These are phyloP conservation scores for Haplosporangium sp. DNA, from an alignment of 371 early-diverging fungal genomes.

Conservation along the genomic window DNA sequence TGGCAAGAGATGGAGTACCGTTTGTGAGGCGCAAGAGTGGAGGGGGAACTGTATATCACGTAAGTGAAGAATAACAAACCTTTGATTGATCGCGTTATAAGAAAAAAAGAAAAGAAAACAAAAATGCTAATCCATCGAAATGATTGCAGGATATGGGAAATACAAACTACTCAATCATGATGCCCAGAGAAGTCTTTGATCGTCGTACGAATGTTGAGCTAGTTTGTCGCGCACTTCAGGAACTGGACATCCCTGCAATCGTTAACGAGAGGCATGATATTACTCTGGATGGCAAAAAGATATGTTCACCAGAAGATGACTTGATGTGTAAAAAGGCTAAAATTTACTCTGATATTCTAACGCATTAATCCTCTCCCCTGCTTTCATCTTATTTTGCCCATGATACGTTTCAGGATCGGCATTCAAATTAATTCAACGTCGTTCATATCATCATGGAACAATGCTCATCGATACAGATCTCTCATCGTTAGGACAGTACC, in stretches of 20 bases:
- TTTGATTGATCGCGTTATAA: constrained; percentile 15
- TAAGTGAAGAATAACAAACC: constrained; percentile 52
- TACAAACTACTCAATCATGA: constrained; percentile 91
- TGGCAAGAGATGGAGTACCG: constrained; percentile 77
- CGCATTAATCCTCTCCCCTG: not conserved
- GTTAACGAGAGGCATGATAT: constrained; percentile 94
- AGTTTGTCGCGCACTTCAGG: constrained; percentile 80
- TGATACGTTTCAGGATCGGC: constrained; percentile 91
- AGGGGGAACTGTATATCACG: constrained; percentile 98
- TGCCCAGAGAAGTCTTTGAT: constrained; percentile 90
- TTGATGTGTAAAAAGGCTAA: not conserved
- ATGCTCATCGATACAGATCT: constrained; percentile 95
- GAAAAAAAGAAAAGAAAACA: not conserved
- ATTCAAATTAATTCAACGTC: constrained; percentile 84
- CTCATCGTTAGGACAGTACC: constrained; percentile 62
- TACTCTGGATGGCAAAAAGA: constrained; percentile 80
- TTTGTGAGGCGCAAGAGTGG: constrained; percentile 93
- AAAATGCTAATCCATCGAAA: constrained; percentile 12
- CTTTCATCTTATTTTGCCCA: constrained; percentile 8
- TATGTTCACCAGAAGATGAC: constrained; percentile 38
- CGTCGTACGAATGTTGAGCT: constrained; percentile 82
- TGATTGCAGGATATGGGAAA: constrained; percentile 89
- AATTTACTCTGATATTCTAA: constrained; percentile 12
- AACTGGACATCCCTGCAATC: constrained; percentile 87
- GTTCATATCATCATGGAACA: constrained; percentile 98